A percentile compares a stretch with the other conserved stretches of the same genome.
These are phyloP conservation scores for Ceriops zippeliana DNA, from an alignment of 345 rosid species.

Conservation along the genomic window DNA sequence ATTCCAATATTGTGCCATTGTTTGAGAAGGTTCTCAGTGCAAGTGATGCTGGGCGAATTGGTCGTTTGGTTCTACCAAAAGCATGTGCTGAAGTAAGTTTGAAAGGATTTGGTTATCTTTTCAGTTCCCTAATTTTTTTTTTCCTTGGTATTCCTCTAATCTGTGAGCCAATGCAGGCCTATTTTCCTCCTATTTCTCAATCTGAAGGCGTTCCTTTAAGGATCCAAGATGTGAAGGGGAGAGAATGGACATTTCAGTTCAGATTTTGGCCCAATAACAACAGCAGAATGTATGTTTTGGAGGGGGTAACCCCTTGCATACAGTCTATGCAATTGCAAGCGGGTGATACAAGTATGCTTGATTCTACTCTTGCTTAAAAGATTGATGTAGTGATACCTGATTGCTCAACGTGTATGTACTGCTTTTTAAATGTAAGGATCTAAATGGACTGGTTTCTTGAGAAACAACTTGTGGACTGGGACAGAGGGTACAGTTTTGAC, in stretches of 20 bases:
- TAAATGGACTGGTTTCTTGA: background rate
- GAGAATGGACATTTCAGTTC: slow-evolving; percentile 95
- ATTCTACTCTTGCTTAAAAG: slow-evolving; percentile 8
- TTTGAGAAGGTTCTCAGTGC: slow-evolving; percentile 96
- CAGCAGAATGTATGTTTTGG: slow-evolving; percentile 96
- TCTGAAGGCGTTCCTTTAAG: slow-evolving; percentile 85
- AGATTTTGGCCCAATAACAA: slow-evolving; percentile 99
- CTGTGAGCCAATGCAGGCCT: slow-evolving; percentile 56
- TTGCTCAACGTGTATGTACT: background rate
- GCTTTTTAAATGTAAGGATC: background rate
- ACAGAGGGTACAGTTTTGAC: background rate
- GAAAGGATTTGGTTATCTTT: slow-evolving; percentile 6
- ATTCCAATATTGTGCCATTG: slow-evolving; percentile 72
- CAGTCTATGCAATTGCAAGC: slow-evolving; percentile 87
- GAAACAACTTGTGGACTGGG: background rate
- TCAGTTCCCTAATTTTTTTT: background rate
- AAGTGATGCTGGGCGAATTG: slow-evolving; percentile 97
- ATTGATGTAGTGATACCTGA: background rate
- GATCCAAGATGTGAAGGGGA: slow-evolving; percentile 83
- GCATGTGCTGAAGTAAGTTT: slow-evolving; percentile 91
- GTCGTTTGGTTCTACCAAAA: slow-evolving; percentile 92
- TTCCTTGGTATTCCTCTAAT: slow-evolving; percentile 16
- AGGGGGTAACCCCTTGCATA: slow-evolving; percentile 97
- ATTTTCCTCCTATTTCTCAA: slow-evolving; percentile 86
- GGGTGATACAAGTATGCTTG: slow-evolving; percentile 75